These are phyloP conservation scores for Agastache rugosa DNA, from an alignment of 257 asterid genomes.

Conservation along the genomic window DNA sequence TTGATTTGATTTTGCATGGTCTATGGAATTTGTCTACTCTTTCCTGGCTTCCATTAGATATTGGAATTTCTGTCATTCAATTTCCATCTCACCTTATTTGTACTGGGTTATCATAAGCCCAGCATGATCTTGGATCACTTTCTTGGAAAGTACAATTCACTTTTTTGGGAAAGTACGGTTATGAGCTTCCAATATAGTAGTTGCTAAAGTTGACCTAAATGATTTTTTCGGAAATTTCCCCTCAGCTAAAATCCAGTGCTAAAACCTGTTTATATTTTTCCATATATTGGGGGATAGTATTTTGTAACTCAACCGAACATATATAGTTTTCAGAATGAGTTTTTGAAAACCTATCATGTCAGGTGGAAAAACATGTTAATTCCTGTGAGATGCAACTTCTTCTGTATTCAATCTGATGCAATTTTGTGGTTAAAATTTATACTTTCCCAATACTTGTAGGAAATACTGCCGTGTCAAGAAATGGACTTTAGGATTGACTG, in stretches of 20 bases:
- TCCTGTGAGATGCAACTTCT: constrained; percentile 7
- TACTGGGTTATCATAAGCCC: constrained; percentile 24
- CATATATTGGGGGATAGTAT: constrained; percentile 24
- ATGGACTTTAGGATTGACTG: constrained; percentile 91
- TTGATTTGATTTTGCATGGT: constrained; percentile 27
- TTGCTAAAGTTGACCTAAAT: constrained; percentile 24
- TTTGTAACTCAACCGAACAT: constrained; percentile 23
- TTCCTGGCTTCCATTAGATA: constrained; percentile 18
- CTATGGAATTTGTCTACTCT: constrained; percentile 7
- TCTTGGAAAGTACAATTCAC: neutral
- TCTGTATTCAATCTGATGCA: constrained; percentile 15
- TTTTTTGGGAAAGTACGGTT: neutral
- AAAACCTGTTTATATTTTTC: constrained; percentile 22
- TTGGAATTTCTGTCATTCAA: constrained; percentile 22
- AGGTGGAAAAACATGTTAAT: constrained; percentile 18
- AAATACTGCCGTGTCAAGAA: constrained; percentile 76
- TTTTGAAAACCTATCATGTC: constrained; percentile 24
- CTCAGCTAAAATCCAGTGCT: constrained; percentile 14
- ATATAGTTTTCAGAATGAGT: constrained; percentile 21
- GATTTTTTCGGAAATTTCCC: constrained; percentile 16
- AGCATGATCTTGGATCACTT: constrained; percentile 13
- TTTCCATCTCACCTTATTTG: constrained; percentile 17
- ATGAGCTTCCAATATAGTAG: neutral
- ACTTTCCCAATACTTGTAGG: constrained; percentile 48
- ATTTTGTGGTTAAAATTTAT: constrained; percentile 21